phyloP scores from a whole-genome alignment of 2,329 filamentous ascomycete genomes.

The Penicillium sp. region DNA sequence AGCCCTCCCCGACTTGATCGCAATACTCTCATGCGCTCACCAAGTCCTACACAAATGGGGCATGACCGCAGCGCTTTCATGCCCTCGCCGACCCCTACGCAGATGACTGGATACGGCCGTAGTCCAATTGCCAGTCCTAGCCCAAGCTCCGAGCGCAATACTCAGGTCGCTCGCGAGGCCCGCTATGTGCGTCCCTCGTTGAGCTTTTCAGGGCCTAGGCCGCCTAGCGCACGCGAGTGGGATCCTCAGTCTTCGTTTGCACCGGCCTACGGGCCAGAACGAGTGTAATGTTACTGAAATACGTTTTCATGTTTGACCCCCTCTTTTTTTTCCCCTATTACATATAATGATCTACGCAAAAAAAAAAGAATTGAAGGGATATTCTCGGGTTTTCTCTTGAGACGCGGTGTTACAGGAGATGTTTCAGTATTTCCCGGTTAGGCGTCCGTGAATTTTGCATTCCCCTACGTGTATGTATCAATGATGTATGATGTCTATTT shows the following conservation, averaged over 20 bases:
- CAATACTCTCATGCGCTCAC: conserved; percentile 19
- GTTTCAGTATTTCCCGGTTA: neutral
- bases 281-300: conserved; percentile 8
- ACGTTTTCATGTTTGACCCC: neutral
- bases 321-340: neutral
- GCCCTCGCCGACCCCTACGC: conserved; percentile 19
- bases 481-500: conserved; percentile 1
- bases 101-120: conserved; percentile 16
- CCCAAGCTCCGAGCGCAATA: conserved; percentile 18
- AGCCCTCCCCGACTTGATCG: conserved; percentile 12
- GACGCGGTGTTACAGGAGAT: neutral
- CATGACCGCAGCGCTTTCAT: conserved; percentile 2
- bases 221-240: conserved; percentile 40
- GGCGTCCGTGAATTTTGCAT: neutral
- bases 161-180: conserved; percentile 43
- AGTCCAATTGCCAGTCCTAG: conserved; percentile 29
- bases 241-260: conserved; percentile 40
- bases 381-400: neutral
- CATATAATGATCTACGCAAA: neutral
- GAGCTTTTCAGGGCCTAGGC: conserved; percentile 50
- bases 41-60: conserved; percentile 16
- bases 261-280: conserved; percentile 13
- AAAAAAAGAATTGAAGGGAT: neutral
- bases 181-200: conserved; percentile 48
- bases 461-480: neutral